phyloP scores from a whole-genome alignment of 176 grass and related monocot genomes.

The Ensete glaucum region DNA sequence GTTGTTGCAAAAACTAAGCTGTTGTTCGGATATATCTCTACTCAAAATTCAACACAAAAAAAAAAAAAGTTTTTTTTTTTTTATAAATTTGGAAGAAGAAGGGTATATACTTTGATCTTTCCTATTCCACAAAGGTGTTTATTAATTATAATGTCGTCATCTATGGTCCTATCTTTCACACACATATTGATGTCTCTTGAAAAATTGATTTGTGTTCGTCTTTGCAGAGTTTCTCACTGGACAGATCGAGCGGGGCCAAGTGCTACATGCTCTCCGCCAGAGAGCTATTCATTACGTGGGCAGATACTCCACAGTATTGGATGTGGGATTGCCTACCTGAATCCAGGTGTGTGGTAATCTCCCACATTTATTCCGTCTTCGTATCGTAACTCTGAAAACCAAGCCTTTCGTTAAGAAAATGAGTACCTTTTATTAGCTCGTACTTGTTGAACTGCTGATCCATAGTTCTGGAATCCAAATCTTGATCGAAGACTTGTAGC shows the following conservation, averaged over 20 bases:
- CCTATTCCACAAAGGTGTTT: too few species aligned
- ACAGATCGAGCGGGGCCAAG: slow-evolving; percentile 50
- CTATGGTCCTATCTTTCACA: too few species aligned
- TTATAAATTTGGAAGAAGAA: too few species aligned
- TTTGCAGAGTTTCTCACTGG: slow-evolving; percentile 58
- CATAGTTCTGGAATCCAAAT: background rate
- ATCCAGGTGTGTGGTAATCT: slow-evolving; percentile 33
- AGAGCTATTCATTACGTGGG: slow-evolving; percentile 50
- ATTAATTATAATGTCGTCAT: too few species aligned
- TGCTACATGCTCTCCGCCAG: slow-evolving; percentile 81
- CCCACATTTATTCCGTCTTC: background rate
- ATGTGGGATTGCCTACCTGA: slow-evolving; percentile 39
- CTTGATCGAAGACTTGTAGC: background rate
- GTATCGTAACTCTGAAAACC: background rate
- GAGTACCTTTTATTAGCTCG: too few species aligned
- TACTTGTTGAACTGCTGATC: background rate
- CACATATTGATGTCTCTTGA: too few species aligned
- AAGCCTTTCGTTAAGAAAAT: too few species aligned
- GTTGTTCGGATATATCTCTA: too few species aligned
- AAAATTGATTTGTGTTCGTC: background rate
- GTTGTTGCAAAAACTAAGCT: background rate
- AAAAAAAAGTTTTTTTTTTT: too few species aligned
- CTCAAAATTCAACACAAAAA: too few species aligned
- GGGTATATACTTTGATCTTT: too few species aligned
- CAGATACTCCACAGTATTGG: slow-evolving; percentile 36